Evolutionary conservation across 2,329 filamentous ascomycete species (phyloP).

Genomic region (Venturia aucupariae): DNA sequence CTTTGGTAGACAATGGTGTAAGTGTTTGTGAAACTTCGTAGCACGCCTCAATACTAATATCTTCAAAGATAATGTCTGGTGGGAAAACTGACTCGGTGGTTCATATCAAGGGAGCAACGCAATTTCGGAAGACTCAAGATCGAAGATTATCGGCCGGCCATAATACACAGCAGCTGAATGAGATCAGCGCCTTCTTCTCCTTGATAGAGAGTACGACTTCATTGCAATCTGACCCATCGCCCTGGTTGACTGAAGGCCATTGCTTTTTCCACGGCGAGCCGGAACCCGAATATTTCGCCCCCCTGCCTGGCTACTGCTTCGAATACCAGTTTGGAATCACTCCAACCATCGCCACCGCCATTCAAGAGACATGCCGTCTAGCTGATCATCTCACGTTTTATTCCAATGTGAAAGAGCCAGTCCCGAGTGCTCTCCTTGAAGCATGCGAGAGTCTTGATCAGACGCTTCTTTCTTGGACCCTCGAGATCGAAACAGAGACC

Average conservation of each 20-base stretch:
- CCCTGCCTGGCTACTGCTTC: not conserved
- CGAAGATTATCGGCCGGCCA: not conserved
- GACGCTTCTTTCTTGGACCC: not conserved
- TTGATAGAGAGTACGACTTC: not conserved
- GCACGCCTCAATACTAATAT: not conserved
- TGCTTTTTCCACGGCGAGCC: not conserved
- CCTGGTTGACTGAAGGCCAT: not conserved
- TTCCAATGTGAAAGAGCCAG: not conserved
- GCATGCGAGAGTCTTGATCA: not conserved
- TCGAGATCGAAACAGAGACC: not conserved
- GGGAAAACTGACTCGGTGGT: not conserved
- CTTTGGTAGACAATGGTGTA: not conserved
- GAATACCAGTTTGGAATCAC: slow-evolving; percentile 3
- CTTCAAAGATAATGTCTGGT: not conserved
- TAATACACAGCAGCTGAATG: slow-evolving; percentile 1
- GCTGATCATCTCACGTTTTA: slow-evolving; percentile 2
- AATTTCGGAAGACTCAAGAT: not conserved
- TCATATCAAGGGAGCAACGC: not conserved
- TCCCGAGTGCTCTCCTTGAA: not conserved
- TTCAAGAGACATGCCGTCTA: not conserved
- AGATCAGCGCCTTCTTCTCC: slow-evolving; percentile 1
- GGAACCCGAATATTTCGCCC: not conserved
- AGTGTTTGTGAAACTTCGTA: not conserved
- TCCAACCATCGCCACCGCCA: not conserved
- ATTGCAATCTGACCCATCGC: not conserved